Evolutionary conservation across 225 moss, liverwort and hornwort species (phyloP), one percentile per base, ranked within the genome.

Genomic region (Rhytidiadelphus loreus): DNA sequence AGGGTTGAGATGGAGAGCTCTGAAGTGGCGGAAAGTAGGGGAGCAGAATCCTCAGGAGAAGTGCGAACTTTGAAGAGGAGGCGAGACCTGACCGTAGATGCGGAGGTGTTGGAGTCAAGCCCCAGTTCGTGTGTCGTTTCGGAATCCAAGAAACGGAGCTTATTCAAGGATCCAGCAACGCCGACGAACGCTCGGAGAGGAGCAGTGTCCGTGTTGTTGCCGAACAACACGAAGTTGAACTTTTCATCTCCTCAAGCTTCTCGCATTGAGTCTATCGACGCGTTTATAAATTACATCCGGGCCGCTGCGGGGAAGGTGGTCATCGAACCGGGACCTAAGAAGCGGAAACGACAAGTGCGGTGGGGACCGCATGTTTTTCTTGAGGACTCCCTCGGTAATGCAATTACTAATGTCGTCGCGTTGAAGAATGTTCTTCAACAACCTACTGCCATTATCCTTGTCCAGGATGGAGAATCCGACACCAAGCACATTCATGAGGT

Each of bases 391-490:
- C 30, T 18, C 7, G 91, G 91, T 21, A 41, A 89, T 57, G 55
- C 9, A 76, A 91, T 91, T 81, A 44, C 37, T 30, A 62, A 70
- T 69, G 61, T 81, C 52, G 81, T 23, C 59, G 8, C 81, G 11
- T 62, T 91, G 81, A 89, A 64, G 55, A 73, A 58, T 12, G 23
- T 75, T 52, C 89, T 91, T 64, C 71, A 58, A 52, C 56, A 48
- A 59, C 32, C 70, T 32, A 4, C 26, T 30, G 63, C 44, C 56
- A 87, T 89, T 39, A 79, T 91, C 62, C 84, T 91, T 32, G 87
- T 91, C 37, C 88, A 90, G 91, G 91, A 91, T 87, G 91, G 91
- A 87, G 89, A 91, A 60, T 50, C 59, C n/a, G 91, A 89, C 69
- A 86, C 91, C 14, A 91, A 85, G 60, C 91, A 91, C 32, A n/a